A percentile compares a stretch with the other conserved stretches of the same genome.
phyloP scores from a whole-genome alignment of 306 rosid genomes.

The Citrullus mucosospermus region DNA sequence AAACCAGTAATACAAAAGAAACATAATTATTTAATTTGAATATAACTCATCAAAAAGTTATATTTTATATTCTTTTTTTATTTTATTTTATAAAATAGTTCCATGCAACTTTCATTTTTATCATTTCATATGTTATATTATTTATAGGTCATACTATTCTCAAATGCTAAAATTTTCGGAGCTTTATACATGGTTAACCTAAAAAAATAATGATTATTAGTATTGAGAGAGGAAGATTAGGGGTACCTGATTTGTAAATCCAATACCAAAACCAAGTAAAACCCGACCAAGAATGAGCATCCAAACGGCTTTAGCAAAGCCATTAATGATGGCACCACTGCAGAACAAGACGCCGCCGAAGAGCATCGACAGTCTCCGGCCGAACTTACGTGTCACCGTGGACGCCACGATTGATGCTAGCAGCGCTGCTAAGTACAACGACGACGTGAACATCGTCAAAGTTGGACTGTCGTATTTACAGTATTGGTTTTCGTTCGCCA shows the following conservation, averaged over 20 bases:
- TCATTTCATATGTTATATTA: too few relatives aligned
- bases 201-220: too few relatives aligned
- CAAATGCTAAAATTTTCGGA: too few relatives aligned
- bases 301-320: conserved; percentile 41
- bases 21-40: too few relatives aligned
- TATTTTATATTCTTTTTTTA: too few relatives aligned
- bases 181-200: too few relatives aligned
- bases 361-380: conserved; percentile 69
- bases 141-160: too few relatives aligned
- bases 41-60: too few relatives aligned
- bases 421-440: conserved; percentile 76
- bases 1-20: too few relatives aligned
- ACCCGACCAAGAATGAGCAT: conserved; percentile 84
- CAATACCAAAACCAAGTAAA: conserved; percentile 88
- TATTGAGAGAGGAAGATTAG: not conserved
- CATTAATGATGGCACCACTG: conserved; percentile 67
- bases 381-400: conserved; percentile 54
- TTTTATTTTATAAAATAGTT: too few relatives aligned
- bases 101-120: too few relatives aligned
- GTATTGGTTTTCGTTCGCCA: conserved; percentile 35
- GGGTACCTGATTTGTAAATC: conserved; percentile 82
- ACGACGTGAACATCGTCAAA: conserved; percentile 79
- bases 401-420: conserved; percentile 70
- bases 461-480: conserved; percentile 66
- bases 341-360: conserved; percentile 67